phyloP scores from a whole-genome alignment of 2,329 filamentous ascomycete species.

The Camptophora hylomeconis region DNA sequence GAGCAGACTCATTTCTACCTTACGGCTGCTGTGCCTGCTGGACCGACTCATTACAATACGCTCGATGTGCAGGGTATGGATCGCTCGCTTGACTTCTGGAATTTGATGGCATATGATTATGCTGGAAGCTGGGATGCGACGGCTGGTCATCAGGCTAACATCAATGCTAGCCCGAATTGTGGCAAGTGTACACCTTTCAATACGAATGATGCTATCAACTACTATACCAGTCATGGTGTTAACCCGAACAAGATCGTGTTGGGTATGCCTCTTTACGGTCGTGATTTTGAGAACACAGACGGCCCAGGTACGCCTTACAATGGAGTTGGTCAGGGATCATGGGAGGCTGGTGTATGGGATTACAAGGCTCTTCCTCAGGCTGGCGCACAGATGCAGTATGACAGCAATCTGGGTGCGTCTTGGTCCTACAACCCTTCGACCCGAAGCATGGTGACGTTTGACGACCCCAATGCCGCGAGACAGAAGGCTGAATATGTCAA shows the following conservation, averaged over 20 bases:
- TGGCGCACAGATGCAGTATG: constrained; percentile 51
- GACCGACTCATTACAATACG: constrained; percentile 48
- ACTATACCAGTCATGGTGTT: constrained; percentile 56
- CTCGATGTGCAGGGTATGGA: constrained; percentile 55
- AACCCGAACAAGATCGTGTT: constrained; percentile 62
- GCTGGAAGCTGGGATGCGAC: constrained; percentile 65
- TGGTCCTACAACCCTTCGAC: constrained; percentile 59
- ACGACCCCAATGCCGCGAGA: constrained; percentile 53
- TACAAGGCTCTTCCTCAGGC: constrained; percentile 70
- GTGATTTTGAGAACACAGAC: constrained; percentile 66
- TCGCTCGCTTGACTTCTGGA: constrained; percentile 57
- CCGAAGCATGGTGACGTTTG: constrained; percentile 64
- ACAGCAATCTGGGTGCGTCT: constrained; percentile 51
- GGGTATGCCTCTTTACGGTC: constrained; percentile 86
- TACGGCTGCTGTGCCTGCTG: constrained; percentile 26
- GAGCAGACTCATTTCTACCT: constrained; percentile 10
- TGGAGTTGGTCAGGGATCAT: constrained; percentile 66
- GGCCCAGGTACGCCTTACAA: constrained; percentile 57
- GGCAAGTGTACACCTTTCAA: constrained; percentile 64
- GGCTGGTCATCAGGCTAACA: constrained; percentile 69
- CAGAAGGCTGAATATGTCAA: constrained; percentile 62
- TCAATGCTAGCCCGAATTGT: constrained; percentile 47
- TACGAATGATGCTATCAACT: constrained; percentile 55
- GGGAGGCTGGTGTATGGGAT: constrained; percentile 77
- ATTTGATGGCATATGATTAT: constrained; percentile 81